Evolutionary conservation across 1,139 yeast genomes (phyloP).

Genomic region (Debaryomyces sp.): DNA sequence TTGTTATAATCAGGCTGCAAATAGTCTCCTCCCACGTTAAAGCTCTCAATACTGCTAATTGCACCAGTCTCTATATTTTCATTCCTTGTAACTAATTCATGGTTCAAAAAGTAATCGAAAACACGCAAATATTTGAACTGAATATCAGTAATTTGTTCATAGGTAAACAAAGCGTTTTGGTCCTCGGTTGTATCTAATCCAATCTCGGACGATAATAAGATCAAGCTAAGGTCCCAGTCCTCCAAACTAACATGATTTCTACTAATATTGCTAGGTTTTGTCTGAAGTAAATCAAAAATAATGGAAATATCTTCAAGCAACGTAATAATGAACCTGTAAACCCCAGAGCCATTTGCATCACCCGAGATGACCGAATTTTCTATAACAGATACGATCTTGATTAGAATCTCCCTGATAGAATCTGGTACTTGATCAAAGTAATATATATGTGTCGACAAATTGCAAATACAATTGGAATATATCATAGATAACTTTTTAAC

Average conservation of each 20-base stretch:
- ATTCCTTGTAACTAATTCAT: conserved; percentile 27
- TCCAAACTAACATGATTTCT: conserved; percentile 47
- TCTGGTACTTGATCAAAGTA: conserved; percentile 83
- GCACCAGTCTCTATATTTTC: conserved; percentile 8
- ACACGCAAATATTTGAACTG: conserved; percentile 38
- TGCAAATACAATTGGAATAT: conserved; percentile 55
- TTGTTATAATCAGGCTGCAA: conserved; percentile 40
- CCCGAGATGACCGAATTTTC: conserved; percentile 23
- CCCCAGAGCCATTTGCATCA: conserved; percentile 18
- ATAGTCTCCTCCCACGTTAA: conserved; percentile 21
- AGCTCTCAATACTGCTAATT: conserved; percentile 6
- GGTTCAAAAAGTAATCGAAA: conserved; percentile 35
- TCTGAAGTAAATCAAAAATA: conserved; percentile 35
- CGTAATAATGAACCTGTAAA: conserved; percentile 29
- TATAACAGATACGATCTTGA: conserved; percentile 39
- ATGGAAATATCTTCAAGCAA: conserved; percentile 35
- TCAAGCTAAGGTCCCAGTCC: conserved; percentile 46
- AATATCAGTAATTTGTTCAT: conserved; percentile 29
- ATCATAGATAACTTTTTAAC: conserved; percentile 29
- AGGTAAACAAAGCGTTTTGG: conserved; percentile 19
- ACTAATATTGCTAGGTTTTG: conserved; percentile 35
- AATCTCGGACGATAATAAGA: conserved; percentile 33
- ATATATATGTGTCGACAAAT: conserved; percentile 70
- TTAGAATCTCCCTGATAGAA: conserved; percentile 59
- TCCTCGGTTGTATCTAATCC: conserved; percentile 17